Evolutionary conservation across 2,329 filamentous ascomycete genomes (phyloP), one percentile per base, ranked within the genome.

Genomic region (Trichophyton equinum): DNA sequence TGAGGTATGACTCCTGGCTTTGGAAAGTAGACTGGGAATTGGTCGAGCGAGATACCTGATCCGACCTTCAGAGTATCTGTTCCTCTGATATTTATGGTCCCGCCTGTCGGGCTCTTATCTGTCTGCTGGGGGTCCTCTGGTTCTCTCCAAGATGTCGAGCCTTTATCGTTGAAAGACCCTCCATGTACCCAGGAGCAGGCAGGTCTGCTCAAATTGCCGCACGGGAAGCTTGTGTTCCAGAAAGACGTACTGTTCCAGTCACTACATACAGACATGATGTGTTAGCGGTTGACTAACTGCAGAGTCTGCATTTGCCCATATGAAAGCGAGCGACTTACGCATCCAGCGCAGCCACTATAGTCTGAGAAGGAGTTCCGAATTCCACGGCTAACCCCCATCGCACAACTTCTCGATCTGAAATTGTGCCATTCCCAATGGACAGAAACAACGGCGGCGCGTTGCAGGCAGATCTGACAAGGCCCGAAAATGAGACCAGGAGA

Each of bases 161-260:
- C 18, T 4, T 5, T 8, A 8, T 51, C 5, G 33, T 59, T 40
- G 30, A 61, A 61, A 6, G 46, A 51, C 5, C 56, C 59, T 18
- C 61, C 61, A n/a, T 58, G 53, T 20, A 36, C 47, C 59, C 61
- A 62, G n/a, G 25, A 38, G 47, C 61, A 62, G 7, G 55, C 49
- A 4, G 49, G 47, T 11, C 25, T 38, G n/a, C 7, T 15, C 3
- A 40, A 38, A n/a, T 30, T 55, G 11, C 15, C 55, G 13, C 56
- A 30, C 3, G 22, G 18, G 18, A 56, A 58, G 44, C 49, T 47
- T 7, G 40, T 47, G 40, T 51, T 42, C 59, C 49, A 61, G 27
- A 61, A 15, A 5, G 33, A 36, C 3, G 59, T 61, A 20, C 58
- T 63, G 27, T 63, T 63, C 59, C 60, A 63, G 22, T 61, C 62